phyloP scores from a whole-genome alignment of 1,284 basidiomycete species.

The Malassezia caprae region DNA sequence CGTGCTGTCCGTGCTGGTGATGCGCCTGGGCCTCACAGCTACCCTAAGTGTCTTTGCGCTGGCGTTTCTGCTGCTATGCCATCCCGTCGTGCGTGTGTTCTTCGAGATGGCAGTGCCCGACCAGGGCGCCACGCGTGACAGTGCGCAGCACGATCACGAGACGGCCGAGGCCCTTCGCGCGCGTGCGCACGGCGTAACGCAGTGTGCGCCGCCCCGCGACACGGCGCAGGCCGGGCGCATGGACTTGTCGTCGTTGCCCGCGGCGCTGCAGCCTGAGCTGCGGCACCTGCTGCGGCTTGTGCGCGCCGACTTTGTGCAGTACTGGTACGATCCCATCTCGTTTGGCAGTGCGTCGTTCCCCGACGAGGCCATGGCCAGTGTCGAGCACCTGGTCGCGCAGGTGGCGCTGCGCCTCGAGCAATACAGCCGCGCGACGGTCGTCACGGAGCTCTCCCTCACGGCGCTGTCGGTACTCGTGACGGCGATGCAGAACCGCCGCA shows the following conservation, averaged over 20 bases:
- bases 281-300: slow-evolving; percentile 5
- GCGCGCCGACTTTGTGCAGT: slow-evolving; percentile 18
- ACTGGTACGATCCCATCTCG: slow-evolving; percentile 17
- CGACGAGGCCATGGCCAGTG: slow-evolving; percentile 1
- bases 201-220: background rate
- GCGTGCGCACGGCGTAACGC: background rate
- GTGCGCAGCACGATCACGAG: slow-evolving; percentile 2
- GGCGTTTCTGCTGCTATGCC: slow-evolving; percentile 1
- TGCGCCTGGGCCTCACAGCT: slow-evolving; percentile 4
- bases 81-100: slow-evolving; percentile 10
- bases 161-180: slow-evolving; percentile 1
- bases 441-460: slow-evolving; percentile 16
- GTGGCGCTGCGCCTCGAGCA: slow-evolving; percentile 9
- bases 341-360: slow-evolving; percentile 13
- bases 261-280: slow-evolving; percentile 3
- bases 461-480: slow-evolving; percentile 11
- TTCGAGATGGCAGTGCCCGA: slow-evolving; percentile 10
- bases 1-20: slow-evolving; percentile 4
- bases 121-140: background rate
- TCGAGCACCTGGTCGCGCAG: slow-evolving; percentile 8
- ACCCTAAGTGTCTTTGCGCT: background rate
- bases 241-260: slow-evolving; percentile 1
- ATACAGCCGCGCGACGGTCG: slow-evolving; percentile 10
- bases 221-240: background rate
- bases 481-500: slow-evolving; percentile 7